These are phyloP conservation scores for Xylaria castorea DNA, from an alignment of 495 filamentous ascomycete species.

Conservation along the genomic window DNA sequence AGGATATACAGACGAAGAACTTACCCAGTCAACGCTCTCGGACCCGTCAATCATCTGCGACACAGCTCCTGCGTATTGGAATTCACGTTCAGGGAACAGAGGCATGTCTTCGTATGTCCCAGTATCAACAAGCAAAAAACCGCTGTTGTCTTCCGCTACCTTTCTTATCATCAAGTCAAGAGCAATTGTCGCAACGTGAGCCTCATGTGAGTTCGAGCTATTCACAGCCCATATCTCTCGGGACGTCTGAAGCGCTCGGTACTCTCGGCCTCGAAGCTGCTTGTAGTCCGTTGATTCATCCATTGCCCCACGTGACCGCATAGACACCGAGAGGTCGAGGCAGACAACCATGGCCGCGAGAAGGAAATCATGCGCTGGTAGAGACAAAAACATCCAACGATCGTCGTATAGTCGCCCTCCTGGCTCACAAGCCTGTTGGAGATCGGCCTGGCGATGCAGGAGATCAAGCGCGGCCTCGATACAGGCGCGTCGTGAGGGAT, in stretches of 20 bases:
- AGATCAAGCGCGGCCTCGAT: slow-evolving; percentile 51
- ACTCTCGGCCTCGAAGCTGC: slow-evolving; percentile 11
- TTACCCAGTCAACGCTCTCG: slow-evolving; percentile 34
- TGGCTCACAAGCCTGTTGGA: slow-evolving; percentile 45
- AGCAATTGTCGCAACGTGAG: slow-evolving; percentile 28
- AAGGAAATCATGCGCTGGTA: slow-evolving; percentile 56
- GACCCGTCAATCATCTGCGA: slow-evolving; percentile 44
- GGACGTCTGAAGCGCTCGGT: slow-evolving; percentile 4
- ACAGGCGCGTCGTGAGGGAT: slow-evolving; percentile 49
- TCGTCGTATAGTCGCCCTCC: slow-evolving; percentile 53
- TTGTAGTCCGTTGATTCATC: slow-evolving; percentile 10
- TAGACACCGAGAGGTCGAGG: slow-evolving; percentile 47
- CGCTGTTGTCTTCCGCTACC: slow-evolving; percentile 12
- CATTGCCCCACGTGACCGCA: slow-evolving; percentile 4
- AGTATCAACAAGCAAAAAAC: neutral
- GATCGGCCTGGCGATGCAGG: slow-evolving; percentile 43
- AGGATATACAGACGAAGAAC: neutral
- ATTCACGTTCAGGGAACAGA: neutral
- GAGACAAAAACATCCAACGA: slow-evolving; percentile 55
- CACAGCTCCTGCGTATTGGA: slow-evolving; percentile 40
- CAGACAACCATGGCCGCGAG: slow-evolving; percentile 61
- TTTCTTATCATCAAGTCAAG: slow-evolving; percentile 41
- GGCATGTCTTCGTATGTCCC: neutral
- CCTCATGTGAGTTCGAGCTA: slow-evolving; percentile 24
- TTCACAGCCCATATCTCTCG: slow-evolving; percentile 9